Base-by-base conservation (phyloP, 1,139 yeast genomes). In the Pichia sp. region DNA sequence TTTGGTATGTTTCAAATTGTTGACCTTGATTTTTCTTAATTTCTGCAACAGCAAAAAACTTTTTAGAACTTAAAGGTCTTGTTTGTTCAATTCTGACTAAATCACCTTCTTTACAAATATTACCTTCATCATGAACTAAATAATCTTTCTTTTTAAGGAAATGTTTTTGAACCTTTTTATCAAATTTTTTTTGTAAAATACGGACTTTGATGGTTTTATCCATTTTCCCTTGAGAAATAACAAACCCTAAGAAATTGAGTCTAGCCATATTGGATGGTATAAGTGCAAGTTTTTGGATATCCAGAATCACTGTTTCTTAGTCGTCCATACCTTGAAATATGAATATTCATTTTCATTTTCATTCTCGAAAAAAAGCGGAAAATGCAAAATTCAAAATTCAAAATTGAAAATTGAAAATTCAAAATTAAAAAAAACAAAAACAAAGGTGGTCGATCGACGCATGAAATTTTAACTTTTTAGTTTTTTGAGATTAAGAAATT, bases 221-320 rank as follows among this genome's bases (percentile, higher is more conserved):
- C 97, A 90, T 90, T 66, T 88, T 88, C 42, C 97, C 97, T 65
- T 89, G 97, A 49, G 97, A 87, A 38, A 88, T 82, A 58, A 92
- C 97, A 66, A 88, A 81, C 47, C 98, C 98, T 47, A 88, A 73
- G 63, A 90, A 87, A 65, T 87, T 88, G 60, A 87, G 96, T 68
- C 88, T 82, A 50, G 92, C 89, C 96, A 87, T 89, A 4, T 2
- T 44, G 25, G 35, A 8, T 40, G 5, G 15, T 32, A 32, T 16
- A 11, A 9, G 22, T 2, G 3, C 8, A 13, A 7, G 4, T 32
- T 5, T 18, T 18, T 18, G 13, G 2, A 8, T 20, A 32, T 32
- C 8, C 4, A 3, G 18, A 16, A n/a, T n/a, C n/a, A n/a, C n/a
- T n/a, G n/a, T n/a, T n/a, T n/a, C n/a, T n/a, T n/a, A n/a, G n/a